Conservation (phyloP, 306 rosid genomes). For the Prunus persica region DNA sequence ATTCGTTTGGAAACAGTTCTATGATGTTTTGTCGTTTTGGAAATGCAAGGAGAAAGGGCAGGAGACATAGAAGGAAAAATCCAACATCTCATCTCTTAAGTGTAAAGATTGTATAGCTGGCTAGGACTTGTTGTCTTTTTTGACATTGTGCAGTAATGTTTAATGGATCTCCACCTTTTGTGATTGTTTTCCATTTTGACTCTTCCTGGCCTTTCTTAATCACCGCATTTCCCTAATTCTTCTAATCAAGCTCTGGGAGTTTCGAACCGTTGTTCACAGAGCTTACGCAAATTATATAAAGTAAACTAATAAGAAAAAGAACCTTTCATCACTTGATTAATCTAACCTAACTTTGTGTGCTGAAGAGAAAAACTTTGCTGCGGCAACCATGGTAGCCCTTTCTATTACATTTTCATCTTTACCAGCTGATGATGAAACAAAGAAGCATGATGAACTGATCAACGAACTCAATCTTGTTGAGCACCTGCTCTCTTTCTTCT, state of each 20-base stretch:
- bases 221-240: too few relatives aligned
- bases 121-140: not conserved
- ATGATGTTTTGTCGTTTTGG: slow-evolving; percentile 12
- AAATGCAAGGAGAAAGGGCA: not conserved
- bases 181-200: too few relatives aligned
- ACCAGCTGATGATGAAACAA: not conserved
- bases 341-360: slow-evolving; percentile 9
- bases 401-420: not conserved
- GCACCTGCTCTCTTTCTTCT: not conserved
- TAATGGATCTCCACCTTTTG: too few relatives aligned
- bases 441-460: slow-evolving; percentile 8
- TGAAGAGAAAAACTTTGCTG: slow-evolving; percentile 14
- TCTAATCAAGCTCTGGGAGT: too few relatives aligned
- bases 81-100: not conserved
- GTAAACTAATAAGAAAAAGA: too few relatives aligned
- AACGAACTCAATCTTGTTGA: not conserved
- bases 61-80: not conserved
- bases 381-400: slow-evolving; percentile 11
- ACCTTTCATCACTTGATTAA: not conserved
- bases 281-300: too few relatives aligned
- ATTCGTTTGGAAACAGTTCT: not conserved
- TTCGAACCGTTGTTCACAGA: too few relatives aligned
- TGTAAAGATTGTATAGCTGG: not conserved
- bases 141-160: not conserved
- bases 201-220: too few relatives aligned